phyloP scores from a whole-genome alignment of 2,329 filamentous ascomycete species.

The Lachnellula cervina region DNA sequence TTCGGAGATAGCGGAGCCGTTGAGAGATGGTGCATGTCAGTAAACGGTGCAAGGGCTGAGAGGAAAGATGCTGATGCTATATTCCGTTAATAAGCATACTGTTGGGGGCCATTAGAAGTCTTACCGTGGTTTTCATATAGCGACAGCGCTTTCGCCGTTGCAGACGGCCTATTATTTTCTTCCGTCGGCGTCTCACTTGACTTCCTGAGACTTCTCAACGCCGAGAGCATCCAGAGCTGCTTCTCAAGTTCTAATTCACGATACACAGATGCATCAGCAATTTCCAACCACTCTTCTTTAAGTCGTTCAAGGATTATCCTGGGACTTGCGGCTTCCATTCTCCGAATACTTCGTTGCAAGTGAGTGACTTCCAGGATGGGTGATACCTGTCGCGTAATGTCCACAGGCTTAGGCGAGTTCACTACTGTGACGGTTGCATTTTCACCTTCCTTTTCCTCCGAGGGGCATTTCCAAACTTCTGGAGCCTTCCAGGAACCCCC shows the following conservation, averaged over 20 bases:
- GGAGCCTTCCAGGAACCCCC: slow-evolving; percentile 22
- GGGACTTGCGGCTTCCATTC: slow-evolving; percentile 50
- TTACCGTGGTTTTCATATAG: slow-evolving; percentile 31
- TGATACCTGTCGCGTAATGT: background rate
- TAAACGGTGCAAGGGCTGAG: slow-evolving; percentile 31
- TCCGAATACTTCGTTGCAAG: slow-evolving; percentile 49
- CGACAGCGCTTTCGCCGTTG: slow-evolving; percentile 21
- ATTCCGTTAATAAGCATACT: background rate
- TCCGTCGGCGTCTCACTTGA: slow-evolving; percentile 28
- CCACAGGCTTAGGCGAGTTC: background rate
- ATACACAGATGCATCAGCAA: slow-evolving; percentile 43
- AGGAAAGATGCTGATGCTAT: slow-evolving; percentile 28
- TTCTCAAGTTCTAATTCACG: slow-evolving; percentile 50
- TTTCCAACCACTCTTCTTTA: slow-evolving; percentile 44
- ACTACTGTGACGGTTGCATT: background rate
- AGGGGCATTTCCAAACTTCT: slow-evolving; percentile 17
- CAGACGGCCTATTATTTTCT: slow-evolving; percentile 15
- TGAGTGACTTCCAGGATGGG: slow-evolving; percentile 24
- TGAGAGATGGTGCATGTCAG: slow-evolving; percentile 41
- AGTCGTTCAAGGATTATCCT: slow-evolving; percentile 51
- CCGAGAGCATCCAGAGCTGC: slow-evolving; percentile 58
- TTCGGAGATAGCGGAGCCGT: slow-evolving; percentile 33
- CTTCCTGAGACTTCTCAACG: slow-evolving; percentile 41
- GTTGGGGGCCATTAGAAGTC: background rate
- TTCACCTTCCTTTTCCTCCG: background rate